Evolutionary conservation across 164 flowering plant species (phyloP).

Genomic region (Houttuynia cordata): DNA sequence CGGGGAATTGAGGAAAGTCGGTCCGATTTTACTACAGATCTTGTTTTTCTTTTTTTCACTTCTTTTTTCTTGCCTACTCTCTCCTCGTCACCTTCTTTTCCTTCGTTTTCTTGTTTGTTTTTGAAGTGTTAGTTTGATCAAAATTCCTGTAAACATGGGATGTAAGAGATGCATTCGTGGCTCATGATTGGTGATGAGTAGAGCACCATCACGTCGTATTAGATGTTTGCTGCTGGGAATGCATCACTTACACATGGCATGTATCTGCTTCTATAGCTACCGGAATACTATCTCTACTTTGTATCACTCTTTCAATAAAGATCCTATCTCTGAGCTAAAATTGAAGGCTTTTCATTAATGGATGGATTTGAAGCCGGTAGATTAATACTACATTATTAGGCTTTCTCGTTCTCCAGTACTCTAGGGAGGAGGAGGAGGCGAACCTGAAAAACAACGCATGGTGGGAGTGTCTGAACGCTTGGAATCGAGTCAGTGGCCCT

Average conservation of each 20-base stretch:
- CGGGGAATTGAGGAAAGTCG: constrained; percentile 79
- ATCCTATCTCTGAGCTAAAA: no score
- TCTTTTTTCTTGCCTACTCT: not conserved
- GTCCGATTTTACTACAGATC: constrained; percentile 38
- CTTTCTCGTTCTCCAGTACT: not conserved
- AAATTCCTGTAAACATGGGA: constrained; percentile 26
- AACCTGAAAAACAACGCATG: not conserved
- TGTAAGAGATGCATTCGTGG: constrained; percentile 82
- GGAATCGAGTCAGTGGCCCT: not conserved
- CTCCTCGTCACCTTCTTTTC: not conserved
- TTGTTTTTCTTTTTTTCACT: not conserved
- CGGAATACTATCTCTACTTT: not conserved
- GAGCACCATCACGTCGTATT: not conserved
- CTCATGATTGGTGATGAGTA: not conserved
- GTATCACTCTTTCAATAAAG: no score
- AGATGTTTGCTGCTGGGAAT: constrained; percentile 37
- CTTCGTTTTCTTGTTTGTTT: constrained; percentile 1
- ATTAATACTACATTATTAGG: no score
- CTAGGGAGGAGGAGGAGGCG: not conserved
- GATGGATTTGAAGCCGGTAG: no score
- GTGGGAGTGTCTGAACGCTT: not conserved
- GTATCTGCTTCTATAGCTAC: constrained; percentile 6
- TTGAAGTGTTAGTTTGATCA: no score
- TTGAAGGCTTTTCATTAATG: no score
- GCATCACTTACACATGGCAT: constrained; percentile 62